phyloP scores from a whole-genome alignment of 1,284 basidiomycete genomes.

The Inonotus obliquus region DNA sequence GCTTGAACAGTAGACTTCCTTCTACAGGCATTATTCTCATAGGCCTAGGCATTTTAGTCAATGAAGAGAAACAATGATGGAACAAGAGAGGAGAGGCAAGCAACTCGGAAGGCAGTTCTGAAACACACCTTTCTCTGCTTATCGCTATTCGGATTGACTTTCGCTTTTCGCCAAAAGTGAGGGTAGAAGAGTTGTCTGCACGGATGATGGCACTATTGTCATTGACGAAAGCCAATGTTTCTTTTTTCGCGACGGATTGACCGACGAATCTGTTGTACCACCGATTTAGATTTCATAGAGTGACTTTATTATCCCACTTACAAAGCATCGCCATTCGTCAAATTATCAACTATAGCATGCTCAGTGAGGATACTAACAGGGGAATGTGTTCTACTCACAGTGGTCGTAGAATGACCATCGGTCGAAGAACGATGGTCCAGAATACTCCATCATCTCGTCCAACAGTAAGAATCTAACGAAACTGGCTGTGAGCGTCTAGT shows the following conservation, averaged over 20 bases:
- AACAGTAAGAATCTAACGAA: neutral
- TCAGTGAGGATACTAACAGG: neutral
- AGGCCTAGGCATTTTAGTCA: too few relatives aligned
- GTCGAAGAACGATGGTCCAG: conserved; percentile 49
- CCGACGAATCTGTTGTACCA: conserved; percentile 48
- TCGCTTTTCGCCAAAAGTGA: conserved; percentile 59
- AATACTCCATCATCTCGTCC: conserved; percentile 41
- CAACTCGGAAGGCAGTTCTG: too few relatives aligned
- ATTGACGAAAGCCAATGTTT: conserved; percentile 59
- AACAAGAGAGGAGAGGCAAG: too few relatives aligned
- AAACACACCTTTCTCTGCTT: too few relatives aligned
- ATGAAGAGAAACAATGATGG: too few relatives aligned
- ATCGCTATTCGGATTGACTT: conserved; percentile 64
- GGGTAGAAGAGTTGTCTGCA: conserved; percentile 61
- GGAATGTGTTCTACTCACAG: conserved; percentile 31
- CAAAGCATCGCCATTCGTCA: conserved; percentile 67
- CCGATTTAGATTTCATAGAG: neutral
- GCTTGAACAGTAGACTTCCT: too few relatives aligned
- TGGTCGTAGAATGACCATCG: conserved; percentile 51
- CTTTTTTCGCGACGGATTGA: conserved; percentile 40
- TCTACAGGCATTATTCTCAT: too few relatives aligned
- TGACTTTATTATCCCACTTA: conserved; percentile 26
- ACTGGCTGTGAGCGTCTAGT: conserved; percentile 8
- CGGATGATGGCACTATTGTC: conserved; percentile 65
- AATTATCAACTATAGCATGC: conserved; percentile 49